Evolutionary conservation across 2,329 filamentous ascomycete species (phyloP), one percentile per base, ranked within the genome.

Genomic region (Cephalotrichum gorgonifer): DNA sequence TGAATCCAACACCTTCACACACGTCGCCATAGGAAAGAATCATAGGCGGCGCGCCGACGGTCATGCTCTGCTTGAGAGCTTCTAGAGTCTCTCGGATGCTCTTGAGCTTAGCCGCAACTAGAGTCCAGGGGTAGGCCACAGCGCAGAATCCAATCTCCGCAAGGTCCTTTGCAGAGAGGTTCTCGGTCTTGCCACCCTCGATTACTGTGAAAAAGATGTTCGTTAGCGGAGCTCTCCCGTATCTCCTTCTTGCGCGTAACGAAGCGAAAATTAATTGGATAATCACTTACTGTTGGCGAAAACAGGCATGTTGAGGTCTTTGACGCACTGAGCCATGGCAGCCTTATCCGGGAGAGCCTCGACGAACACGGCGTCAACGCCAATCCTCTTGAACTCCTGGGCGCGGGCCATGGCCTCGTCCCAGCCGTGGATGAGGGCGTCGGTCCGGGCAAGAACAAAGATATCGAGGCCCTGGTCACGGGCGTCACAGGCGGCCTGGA

Each of bases 401-500:
- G 64, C 70, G 2, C 71, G 58, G 1, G 62, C 52, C 14, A 73
- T 60, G 1, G 69, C 69, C 52, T 74, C 71, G 4, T 72, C 69
- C 57, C 64, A 73, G 2, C 68, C 65, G 30, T 60, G 60, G 44
- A 68, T 67, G 2, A 68, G 55, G 3, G 64, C 57, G 50, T 74
- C 71, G 0, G 70, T 73, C 5, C 71, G 61, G 0, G 69, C 70
- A 3, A 74, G 56, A 35, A 74, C 62, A 48, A 68, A 71, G 27
- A 73, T 72, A 50, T 73, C 71, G 4, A 57, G 55, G 1, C 69
- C 69, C 52, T 70, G 62, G 43, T 73, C 63, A 15, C 70, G 60
- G 3, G 71, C 69, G 48, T 73, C 71, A 4, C 62, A 62, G 1
- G 71, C 71, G 2, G 70, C 72, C 52, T 70, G 67, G 48, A 70